Conservation (phyloP, 345 rosid genomes). For the Lumnitzera racemosa region DNA sequence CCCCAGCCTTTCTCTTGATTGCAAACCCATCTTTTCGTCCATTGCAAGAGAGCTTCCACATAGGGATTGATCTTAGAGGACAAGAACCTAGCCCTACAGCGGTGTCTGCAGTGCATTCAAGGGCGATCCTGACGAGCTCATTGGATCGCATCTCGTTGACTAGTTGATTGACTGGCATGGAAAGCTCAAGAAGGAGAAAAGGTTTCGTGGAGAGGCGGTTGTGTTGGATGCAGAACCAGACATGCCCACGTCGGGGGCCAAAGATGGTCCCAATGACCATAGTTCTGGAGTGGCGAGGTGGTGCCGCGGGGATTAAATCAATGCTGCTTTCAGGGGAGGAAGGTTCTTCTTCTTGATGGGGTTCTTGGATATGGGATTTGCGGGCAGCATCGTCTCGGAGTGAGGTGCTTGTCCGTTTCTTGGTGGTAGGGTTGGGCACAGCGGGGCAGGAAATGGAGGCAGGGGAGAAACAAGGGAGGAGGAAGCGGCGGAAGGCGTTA, state of each 20-base stretch:
- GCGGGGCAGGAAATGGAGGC: slow-evolving; percentile 16
- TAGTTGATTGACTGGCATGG: slow-evolving; percentile 51
- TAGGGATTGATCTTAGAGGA: slow-evolving; percentile 55
- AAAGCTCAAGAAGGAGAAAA: slow-evolving; percentile 68
- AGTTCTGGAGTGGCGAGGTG: slow-evolving; percentile 61
- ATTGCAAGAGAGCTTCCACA: slow-evolving; percentile 67
- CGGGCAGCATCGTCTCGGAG: slow-evolving; percentile 46
- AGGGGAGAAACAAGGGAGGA: slow-evolving; percentile 63
- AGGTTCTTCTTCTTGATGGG: slow-evolving; percentile 6
- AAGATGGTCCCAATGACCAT: slow-evolving; percentile 82
- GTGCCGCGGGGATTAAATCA: slow-evolving; percentile 11
- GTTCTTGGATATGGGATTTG: slow-evolving; percentile 4
- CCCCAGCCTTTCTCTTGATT: slow-evolving; percentile 34
- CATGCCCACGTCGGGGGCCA: slow-evolving; percentile 75
- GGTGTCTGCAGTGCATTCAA: slow-evolving; percentile 33
- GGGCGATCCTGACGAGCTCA: slow-evolving; percentile 70
- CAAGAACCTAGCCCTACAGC: slow-evolving; percentile 39
- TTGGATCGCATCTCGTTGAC: slow-evolving; percentile 63
- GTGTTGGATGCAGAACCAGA: slow-evolving; percentile 81
- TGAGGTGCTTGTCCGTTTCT: slow-evolving; percentile 74
- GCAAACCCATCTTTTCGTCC: slow-evolving; percentile 63
- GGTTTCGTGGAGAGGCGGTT: slow-evolving; percentile 68
- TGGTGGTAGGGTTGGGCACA: slow-evolving; percentile 18
- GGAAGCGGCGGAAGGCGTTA: slow-evolving; percentile 62
- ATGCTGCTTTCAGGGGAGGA: slow-evolving; percentile 21